Evolutionary conservation across 2,329 filamentous ascomycete genomes (phyloP), one percentile per base, ranked within the genome.

Genomic region (Aspergillus costaricaensis): DNA sequence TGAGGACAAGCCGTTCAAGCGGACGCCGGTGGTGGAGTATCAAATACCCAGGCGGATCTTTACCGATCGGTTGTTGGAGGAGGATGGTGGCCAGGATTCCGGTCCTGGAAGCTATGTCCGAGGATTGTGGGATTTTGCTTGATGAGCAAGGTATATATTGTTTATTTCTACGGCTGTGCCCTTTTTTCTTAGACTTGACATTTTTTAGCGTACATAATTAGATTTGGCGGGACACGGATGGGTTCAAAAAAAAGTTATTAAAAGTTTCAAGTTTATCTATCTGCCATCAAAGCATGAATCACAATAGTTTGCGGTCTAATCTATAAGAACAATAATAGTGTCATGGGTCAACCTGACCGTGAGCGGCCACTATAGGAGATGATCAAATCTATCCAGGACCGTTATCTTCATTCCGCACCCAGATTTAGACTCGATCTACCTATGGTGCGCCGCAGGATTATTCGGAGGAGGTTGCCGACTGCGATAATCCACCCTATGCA

Each of bases 41-140:
- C 91, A 95, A 76, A 97, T 99, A 64, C 93, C 94, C 7, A 95
- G 95, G 80, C 87, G 83, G 67, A 89, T 96, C 43, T 90, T 96
- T 58, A 78, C 77, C 0, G 74, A 78, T 66, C 70, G 77, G 5
- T 59, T 77, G 62, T 61, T 79, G 62, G 71, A 72, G 52, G 76
- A 79, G 57, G 76, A 79, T 68, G 74, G 72, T 25, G 76, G 76
- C 2, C 62, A 72, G 47, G 77, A 79, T 64, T 73, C 69, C 15
- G 77, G 72, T 41, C 66, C 74, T 23, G 77, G 75, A 4, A 67
- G 62, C 61, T 64, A 79, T 43, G 61, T 79, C 59, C 70, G 77
- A 62, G 65, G 61, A 17, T 58, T 79, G 39, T 79, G 76, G 77
- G 73, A 75, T 62, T 79, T 77, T 61, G 68, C 57, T 51, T 69